Evolutionary conservation across 768 basidiomycete species (phyloP).

Genomic region (Russula earlei): DNA sequence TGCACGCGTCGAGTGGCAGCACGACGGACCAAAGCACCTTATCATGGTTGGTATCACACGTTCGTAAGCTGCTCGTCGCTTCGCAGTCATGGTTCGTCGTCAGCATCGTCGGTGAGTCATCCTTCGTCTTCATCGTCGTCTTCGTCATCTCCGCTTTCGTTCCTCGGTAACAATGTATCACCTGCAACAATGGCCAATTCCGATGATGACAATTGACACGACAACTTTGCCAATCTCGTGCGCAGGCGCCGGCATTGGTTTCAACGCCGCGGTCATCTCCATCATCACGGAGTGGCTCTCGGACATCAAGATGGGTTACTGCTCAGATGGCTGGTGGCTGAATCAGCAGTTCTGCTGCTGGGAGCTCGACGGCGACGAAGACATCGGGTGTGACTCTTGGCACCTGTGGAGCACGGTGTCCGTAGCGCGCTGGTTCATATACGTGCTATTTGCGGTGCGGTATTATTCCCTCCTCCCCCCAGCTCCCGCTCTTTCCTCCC

Average conservation of each 20-base stretch:
- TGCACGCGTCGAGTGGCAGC: constrained; percentile 35
- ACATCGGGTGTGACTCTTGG: constrained; percentile 85
- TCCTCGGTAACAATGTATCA: no score
- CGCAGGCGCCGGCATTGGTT: constrained; percentile 82
- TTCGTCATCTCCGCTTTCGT: no score
- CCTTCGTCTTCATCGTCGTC: neutral
- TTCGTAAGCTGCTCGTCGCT: constrained; percentile 49
- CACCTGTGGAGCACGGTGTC: constrained; percentile 74
- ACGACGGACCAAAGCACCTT: constrained; percentile 43
- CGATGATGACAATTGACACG: neutral
- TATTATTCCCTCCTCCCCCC: neutral
- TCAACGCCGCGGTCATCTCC: constrained; percentile 91
- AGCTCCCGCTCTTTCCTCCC: neutral
- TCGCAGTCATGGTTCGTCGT: constrained; percentile 92
- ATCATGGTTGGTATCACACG: constrained; percentile 52
- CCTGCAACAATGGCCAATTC: neutral
- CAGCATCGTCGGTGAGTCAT: constrained; percentile 70
- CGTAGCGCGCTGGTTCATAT: constrained; percentile 70
- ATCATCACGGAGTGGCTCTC: constrained; percentile 96
- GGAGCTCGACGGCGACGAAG: constrained; percentile 80
- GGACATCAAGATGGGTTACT: constrained; percentile 96
- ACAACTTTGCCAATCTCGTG: neutral
- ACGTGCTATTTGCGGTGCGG: constrained; percentile 82
- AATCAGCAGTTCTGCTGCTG: constrained; percentile 98
- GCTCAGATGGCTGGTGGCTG: constrained; percentile 95